A percentile compares a stretch with the other conserved stretches of the same genome.
These are phyloP conservation scores for Epichloe gansuensis DNA, from an alignment of 2,329 filamentous ascomycete species.

Conservation along the genomic window DNA sequence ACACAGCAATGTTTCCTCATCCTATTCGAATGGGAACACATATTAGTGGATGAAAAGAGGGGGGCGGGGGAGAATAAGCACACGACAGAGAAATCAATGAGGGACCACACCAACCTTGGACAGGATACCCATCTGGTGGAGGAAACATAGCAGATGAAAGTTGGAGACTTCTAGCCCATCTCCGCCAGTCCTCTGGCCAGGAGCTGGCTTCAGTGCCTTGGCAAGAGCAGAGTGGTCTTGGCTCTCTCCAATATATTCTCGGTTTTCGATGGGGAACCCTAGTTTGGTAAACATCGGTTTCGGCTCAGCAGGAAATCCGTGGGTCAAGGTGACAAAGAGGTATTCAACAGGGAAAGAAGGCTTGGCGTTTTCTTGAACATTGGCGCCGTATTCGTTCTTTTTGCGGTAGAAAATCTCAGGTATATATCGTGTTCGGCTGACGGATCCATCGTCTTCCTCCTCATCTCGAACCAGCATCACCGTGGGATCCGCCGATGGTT, in stretches of 20 bases:
- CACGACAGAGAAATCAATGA: too few relatives aligned
- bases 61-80: not conserved
- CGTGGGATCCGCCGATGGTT: conserved; percentile 83
- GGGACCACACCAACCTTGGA: conserved; percentile 54
- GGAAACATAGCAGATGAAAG: conserved; percentile 86
- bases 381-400: conserved; percentile 93
- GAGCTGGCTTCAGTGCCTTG: conserved; percentile 52
- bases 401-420: conserved; percentile 93
- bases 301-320: conserved; percentile 79
- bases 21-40: conserved; percentile 36
- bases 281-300: conserved; percentile 63
- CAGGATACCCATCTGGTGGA: conserved; percentile 69
- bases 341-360: conserved; percentile 95
- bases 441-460: conserved; percentile 64
- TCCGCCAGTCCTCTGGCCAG: conserved; percentile 46
- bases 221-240: conserved; percentile 64
- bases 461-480: conserved; percentile 93
- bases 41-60: not conserved
- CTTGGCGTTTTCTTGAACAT: conserved; percentile 94
- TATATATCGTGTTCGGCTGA: conserved; percentile 70
- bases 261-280: conserved; percentile 83
- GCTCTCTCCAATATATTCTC: conserved; percentile 71
- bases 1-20: conserved; percentile 78
- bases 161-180: conserved; percentile 67
- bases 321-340: conserved; percentile 86